Base-by-base conservation (phyloP, 2,329 filamentous ascomycete species). In the Pseudogymnoascus sp. region DNA sequence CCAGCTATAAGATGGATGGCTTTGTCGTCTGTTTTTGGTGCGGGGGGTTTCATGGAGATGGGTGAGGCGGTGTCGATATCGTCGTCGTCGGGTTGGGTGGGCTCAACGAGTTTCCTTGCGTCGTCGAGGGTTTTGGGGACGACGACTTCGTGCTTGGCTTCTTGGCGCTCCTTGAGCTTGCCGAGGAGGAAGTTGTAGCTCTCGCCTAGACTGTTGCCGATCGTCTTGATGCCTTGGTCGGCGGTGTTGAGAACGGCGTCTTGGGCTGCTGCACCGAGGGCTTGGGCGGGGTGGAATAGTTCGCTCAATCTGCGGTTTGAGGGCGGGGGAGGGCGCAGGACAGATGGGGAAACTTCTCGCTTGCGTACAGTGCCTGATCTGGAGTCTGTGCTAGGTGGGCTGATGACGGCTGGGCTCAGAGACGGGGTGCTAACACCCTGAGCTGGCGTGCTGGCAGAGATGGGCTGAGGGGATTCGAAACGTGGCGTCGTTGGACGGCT, bases 151-250 rank as follows among this genome's bases (percentile, higher is more conserved):
- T 74, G 71, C 11, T 70, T 67, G 68, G 75, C 68, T 66, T 80
- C 72, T 71, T 84, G 76, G 67, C 85, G 80, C 72, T 96, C 91
- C 64, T 89, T 90, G 18, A 97, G 79, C 66, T 91, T 90, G 14
- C 93, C 93, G 60, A 99, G 85, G 22, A 99, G 77, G 71, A 97
- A 96, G 63, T 91, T 94, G 75, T 97, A 95, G 71, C 91, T 97
- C 69, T 90, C 91, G 63, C 93, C 92, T 3, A 97, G 78, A 57
- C 91, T 95, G 69, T 83, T 92, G 64, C 93, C 90, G 66, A 99
- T 96, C 36, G 87, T 95, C 71, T 97, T 96, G 65, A 97, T 80
- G 1, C 92, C 84, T 71, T 96, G 91, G 70, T 99, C 94, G 9
- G 94, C 94, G 0, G 91, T 92, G 67, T 83, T 91, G 63, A 96